Conservation (phyloP, 441 rosid genomes). For the Hypseocharis bilobata region DNA sequence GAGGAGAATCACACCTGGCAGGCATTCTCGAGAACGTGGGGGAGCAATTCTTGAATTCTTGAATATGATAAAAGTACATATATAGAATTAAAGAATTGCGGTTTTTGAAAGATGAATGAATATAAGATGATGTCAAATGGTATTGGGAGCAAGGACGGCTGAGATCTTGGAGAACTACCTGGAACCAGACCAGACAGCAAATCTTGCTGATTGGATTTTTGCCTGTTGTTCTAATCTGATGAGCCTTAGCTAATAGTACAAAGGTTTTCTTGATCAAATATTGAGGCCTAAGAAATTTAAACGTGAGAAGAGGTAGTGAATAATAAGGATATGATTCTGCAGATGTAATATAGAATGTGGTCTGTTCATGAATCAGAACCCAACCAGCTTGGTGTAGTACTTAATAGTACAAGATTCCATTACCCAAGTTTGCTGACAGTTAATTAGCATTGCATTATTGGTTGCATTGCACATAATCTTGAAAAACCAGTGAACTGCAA, state of each 20-base stretch:
- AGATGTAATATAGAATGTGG: background rate
- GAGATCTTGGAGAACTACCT: background rate
- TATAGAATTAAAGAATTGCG: background rate
- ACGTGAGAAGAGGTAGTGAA: background rate
- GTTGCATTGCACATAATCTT: too few species aligned
- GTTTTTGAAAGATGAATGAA: too few species aligned
- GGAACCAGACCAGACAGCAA: background rate
- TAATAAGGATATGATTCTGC: too few species aligned
- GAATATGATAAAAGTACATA: slow-evolving; percentile 4
- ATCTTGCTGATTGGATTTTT: background rate
- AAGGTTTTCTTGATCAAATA: background rate
- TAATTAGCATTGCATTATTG: too few species aligned
- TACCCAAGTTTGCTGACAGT: too few species aligned
- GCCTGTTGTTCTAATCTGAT: background rate
- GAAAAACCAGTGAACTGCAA: too few species aligned
- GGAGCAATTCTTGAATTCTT: background rate
- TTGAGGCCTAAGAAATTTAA: background rate
- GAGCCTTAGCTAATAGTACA: background rate
- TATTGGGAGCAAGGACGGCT: too few species aligned
- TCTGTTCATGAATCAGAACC: background rate
- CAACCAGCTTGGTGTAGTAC: background rate
- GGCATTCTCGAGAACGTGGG: slow-evolving; percentile 32
- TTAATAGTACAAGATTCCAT: too few species aligned
- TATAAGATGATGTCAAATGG: too few species aligned
- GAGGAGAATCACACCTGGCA: slow-evolving; percentile 32